phyloP scores from a whole-genome alignment of 2,329 filamentous ascomycete genomes.

The Claviceps sp. region DNA sequence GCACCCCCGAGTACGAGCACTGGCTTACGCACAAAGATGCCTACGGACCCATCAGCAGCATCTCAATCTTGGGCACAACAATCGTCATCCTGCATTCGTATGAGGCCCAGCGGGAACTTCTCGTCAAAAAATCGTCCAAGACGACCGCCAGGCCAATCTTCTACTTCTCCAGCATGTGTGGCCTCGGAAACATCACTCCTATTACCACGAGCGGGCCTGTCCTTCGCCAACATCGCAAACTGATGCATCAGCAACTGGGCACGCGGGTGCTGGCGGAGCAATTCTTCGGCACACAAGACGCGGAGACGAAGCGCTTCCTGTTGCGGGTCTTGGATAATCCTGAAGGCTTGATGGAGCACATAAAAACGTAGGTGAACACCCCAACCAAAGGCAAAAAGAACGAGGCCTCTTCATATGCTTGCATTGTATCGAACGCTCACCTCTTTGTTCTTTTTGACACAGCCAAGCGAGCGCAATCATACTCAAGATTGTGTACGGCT shows the following conservation, averaged over 20 bases:
- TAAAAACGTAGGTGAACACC: neutral
- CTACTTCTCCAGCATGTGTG: neutral
- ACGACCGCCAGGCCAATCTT: conserved; percentile 20
- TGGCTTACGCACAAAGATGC: conserved; percentile 4
- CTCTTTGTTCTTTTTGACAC: neutral
- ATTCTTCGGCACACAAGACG: neutral
- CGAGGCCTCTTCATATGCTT: neutral
- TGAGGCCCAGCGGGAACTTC: conserved; percentile 22
- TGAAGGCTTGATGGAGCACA: neutral
- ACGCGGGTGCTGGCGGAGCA: neutral
- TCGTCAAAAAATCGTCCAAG: conserved; percentile 22
- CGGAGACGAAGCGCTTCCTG: neutral
- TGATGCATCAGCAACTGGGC: neutral
- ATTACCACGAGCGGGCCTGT: neutral
- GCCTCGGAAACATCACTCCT: neutral
- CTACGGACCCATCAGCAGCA: conserved; percentile 30
- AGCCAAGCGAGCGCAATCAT: neutral
- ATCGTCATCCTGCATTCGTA: conserved; percentile 28
- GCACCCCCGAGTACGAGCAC: conserved; percentile 1
- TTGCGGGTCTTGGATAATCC: neutral
- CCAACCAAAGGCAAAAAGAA: too few relatives aligned
- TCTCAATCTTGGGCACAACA: conserved; percentile 27
- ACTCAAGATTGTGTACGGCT: conserved; percentile 15
- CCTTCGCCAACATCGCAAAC: neutral
- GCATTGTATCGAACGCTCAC: too few relatives aligned